These are phyloP conservation scores for Acer yangbiense DNA, from an alignment of 345 rosid genomes.

Conservation along the genomic window DNA sequence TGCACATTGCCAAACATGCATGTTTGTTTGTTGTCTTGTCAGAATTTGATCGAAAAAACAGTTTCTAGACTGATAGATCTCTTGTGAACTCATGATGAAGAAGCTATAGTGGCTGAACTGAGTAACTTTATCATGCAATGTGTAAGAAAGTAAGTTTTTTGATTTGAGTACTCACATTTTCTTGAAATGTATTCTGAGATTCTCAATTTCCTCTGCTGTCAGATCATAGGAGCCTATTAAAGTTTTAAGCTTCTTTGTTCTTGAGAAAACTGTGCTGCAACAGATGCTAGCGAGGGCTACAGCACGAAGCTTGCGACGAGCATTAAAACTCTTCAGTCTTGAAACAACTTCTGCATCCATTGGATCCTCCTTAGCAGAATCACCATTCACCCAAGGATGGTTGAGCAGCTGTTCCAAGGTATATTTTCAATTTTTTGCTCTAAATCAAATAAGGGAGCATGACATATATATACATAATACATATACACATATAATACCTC, in stretches of 20 bases:
- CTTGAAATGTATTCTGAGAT: constrained; percentile 49
- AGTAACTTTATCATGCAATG: too few relatives aligned
- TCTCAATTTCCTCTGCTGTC: constrained; percentile 47
- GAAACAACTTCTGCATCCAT: constrained; percentile 69
- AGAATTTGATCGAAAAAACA: not conserved
- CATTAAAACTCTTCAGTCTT: constrained; percentile 55
- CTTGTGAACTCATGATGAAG: not conserved
- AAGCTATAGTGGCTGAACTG: too few relatives aligned
- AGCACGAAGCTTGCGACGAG: constrained; percentile 60
- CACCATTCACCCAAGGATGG: constrained; percentile 70
- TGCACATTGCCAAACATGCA: constrained; percentile 19
- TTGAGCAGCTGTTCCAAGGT: constrained; percentile 42
- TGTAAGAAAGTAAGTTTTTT: too few relatives aligned
- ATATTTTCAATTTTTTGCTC: not conserved
- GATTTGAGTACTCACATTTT: constrained; percentile 38
- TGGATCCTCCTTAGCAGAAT: constrained; percentile 56
- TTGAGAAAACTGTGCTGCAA: constrained; percentile 56
- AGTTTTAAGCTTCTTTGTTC: constrained; percentile 57
- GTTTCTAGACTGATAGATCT: too few relatives aligned
- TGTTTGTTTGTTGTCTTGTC: not conserved
- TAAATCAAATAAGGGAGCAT: not conserved
- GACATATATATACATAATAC: not conserved
- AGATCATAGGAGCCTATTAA: constrained; percentile 64
- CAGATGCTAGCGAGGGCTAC: constrained; percentile 62
- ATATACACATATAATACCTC: constrained; percentile 25